Conservation (phyloP, 2,329 filamentous ascomycete genomes). For the Arthroderma sp. region DNA sequence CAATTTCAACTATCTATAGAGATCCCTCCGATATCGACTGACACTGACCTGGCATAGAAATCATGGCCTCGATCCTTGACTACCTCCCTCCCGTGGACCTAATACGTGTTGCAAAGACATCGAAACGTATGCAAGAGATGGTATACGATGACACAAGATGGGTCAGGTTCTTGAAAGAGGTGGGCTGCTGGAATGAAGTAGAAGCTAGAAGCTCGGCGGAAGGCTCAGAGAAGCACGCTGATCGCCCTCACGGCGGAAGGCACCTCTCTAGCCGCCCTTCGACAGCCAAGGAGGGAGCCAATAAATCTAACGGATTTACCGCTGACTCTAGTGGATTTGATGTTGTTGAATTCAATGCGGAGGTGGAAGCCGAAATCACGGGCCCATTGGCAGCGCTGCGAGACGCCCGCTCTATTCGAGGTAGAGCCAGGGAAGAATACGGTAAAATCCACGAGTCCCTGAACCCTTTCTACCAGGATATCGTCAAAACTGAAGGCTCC, state of each 20-base stretch:
- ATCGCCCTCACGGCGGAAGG: constrained; percentile 13
- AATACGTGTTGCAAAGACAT: constrained; percentile 71
- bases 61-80: constrained; percentile 76
- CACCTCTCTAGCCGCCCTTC: neutral
- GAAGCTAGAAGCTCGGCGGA: constrained; percentile 76
- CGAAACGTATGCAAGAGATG: constrained; percentile 86
- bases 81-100: constrained; percentile 78
- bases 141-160: constrained; percentile 96
- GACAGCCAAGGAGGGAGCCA: neutral
- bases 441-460: constrained; percentile 81
- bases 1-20: neutral
- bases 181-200: constrained; percentile 83
- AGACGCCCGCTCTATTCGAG: constrained; percentile 63
- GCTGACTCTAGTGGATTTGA: constrained; percentile 63
- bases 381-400: constrained; percentile 56
- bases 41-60: constrained; percentile 46
- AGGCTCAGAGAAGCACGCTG: constrained; percentile 39
- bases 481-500: constrained; percentile 56
- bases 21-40: neutral
- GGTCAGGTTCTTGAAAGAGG: constrained; percentile 72
- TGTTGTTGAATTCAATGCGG: constrained; percentile 49
- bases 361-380: constrained; percentile 29
- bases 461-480: constrained; percentile 77
- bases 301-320: neutral
- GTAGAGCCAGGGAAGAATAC: constrained; percentile 77